A percentile compares a stretch with the other conserved stretches of the same genome.
Evolutionary conservation across 345 rosid species (phyloP).

Genomic region (Capsella bursapastoris): DNA sequence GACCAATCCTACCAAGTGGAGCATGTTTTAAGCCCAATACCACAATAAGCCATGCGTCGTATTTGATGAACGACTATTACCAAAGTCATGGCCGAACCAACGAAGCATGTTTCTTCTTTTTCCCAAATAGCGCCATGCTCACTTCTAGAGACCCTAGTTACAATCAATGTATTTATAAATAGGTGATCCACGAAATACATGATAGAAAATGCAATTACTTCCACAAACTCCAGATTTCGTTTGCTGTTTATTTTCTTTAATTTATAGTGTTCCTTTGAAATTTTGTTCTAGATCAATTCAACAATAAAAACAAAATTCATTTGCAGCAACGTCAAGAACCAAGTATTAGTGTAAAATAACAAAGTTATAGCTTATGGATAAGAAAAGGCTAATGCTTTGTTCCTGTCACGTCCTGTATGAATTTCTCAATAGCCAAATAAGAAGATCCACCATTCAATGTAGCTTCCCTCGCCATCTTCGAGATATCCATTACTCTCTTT

Average conservation of each 20-base stretch:
- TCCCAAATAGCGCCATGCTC: slow-evolving; percentile 1
- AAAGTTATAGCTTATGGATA: neutral
- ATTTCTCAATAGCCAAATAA: slow-evolving; percentile 21
- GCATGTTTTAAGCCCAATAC: slow-evolving; percentile 76
- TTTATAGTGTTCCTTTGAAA: too few species aligned
- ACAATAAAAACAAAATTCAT: neutral
- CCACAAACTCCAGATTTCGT: too few species aligned
- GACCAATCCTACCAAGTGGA: slow-evolving; percentile 67
- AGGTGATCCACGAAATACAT: neutral
- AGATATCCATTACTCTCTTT: slow-evolving; percentile 37
- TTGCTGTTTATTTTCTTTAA: too few species aligned
- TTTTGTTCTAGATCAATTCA: neutral
- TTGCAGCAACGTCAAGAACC: neutral
- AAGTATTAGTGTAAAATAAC: neutral
- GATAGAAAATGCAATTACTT: too few species aligned
- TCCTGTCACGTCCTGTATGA: slow-evolving; percentile 36
- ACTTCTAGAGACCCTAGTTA: slow-evolving; percentile 8
- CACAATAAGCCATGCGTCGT: slow-evolving; percentile 64
- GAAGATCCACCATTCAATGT: slow-evolving; percentile 45
- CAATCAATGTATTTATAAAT: neutral
- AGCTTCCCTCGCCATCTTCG: slow-evolving; percentile 33
- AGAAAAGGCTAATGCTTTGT: slow-evolving; percentile 8
- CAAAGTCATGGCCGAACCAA: slow-evolving; percentile 17
- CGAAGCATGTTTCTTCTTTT: neutral
- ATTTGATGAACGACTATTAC: slow-evolving; percentile 59